Conservation (phyloP, 179 eudicot species). For the Sideroxylon spinosum region DNA sequence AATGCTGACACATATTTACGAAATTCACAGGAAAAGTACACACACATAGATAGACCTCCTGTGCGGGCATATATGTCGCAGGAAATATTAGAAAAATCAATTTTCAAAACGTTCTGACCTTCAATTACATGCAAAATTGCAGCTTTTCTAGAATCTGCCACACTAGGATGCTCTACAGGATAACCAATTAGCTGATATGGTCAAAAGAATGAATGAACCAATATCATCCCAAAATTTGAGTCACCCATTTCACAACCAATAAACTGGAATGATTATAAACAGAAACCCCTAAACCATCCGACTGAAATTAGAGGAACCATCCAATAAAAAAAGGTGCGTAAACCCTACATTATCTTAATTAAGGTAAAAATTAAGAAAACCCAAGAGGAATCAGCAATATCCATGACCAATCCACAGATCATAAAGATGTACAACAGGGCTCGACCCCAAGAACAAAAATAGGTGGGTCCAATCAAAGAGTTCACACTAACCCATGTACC, state of each 20-base stretch:
- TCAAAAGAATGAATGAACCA: not conserved
- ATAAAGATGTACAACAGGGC: not conserved
- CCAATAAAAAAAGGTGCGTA: not conserved
- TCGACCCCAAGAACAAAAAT: slow-evolving; percentile 13
- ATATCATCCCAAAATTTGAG: not conserved
- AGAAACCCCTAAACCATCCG: slow-evolving; percentile 24
- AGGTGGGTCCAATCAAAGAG: slow-evolving; percentile 32
- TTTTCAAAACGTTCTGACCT: not conserved
- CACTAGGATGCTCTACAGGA: not conserved
- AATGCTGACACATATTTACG: not conserved
- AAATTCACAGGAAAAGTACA: not conserved
- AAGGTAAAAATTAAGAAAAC: slow-evolving; percentile 8
- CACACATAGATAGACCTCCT: not conserved
- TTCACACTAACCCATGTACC: slow-evolving; percentile 12
- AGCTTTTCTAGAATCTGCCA: not conserved
- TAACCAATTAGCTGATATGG: too few species aligned
- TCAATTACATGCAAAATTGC: slow-evolving; percentile 10
- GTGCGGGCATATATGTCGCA: not conserved
- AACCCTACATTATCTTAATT: slow-evolving; percentile 23
- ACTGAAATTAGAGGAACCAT: slow-evolving; percentile 15
- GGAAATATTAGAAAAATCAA: not conserved
- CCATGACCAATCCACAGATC: slow-evolving; percentile 18
- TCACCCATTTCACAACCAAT: not conserved
- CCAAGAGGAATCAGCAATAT: slow-evolving; percentile 19
- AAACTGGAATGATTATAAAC: not conserved